These are phyloP conservation scores for Willaertia magna DNA, from an alignment of 208 protist genomes.

Conservation along the genomic window DNA sequence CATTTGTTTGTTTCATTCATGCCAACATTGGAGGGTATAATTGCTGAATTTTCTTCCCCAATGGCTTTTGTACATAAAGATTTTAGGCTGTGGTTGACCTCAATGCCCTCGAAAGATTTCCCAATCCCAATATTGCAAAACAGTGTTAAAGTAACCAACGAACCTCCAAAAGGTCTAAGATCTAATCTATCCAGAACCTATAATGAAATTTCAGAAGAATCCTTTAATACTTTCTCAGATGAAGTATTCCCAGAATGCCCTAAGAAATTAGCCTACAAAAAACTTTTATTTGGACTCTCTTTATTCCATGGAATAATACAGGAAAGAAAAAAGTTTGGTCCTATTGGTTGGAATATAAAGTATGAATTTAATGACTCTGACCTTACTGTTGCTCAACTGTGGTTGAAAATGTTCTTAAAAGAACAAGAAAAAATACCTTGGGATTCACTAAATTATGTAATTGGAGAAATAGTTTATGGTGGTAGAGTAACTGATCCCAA, in stretches of 20 bases:
- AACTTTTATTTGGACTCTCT: constrained; percentile 82
- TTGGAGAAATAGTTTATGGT: constrained; percentile 95
- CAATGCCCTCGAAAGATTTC: constrained; percentile 92
- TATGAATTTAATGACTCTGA: constrained; percentile 97
- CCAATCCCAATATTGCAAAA: constrained; percentile 90
- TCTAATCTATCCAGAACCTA: constrained; percentile 90
- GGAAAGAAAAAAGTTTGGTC: constrained; percentile 85
- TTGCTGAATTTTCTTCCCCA: constrained; percentile 47
- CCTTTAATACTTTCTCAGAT: constrained; percentile 52
- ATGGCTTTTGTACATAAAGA: constrained; percentile 47
- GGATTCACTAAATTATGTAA: constrained; percentile 91
- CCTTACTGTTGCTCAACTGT: constrained; percentile 79
- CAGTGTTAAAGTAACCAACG: constrained; percentile 93
- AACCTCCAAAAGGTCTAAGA: constrained; percentile 85
- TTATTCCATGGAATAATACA: constrained; percentile 93
- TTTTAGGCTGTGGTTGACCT: constrained; percentile 94
- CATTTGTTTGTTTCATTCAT: constrained; percentile 90
- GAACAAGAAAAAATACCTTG: constrained; percentile 85
- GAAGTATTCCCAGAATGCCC: constrained; percentile 42
- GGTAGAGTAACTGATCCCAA: constrained; percentile 93
- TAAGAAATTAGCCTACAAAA: constrained; percentile 70
- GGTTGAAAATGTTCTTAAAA: constrained; percentile 85
- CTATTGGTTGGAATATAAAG: constrained; percentile 87
- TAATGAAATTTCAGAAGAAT: constrained; percentile 53
- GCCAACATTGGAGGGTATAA: constrained; percentile 77